Percentiles rank a stretch among this genome's conserved stretches.
phyloP scores from a whole-genome alignment of 176 grass and related monocot species.

The Ensete ventricosum region DNA sequence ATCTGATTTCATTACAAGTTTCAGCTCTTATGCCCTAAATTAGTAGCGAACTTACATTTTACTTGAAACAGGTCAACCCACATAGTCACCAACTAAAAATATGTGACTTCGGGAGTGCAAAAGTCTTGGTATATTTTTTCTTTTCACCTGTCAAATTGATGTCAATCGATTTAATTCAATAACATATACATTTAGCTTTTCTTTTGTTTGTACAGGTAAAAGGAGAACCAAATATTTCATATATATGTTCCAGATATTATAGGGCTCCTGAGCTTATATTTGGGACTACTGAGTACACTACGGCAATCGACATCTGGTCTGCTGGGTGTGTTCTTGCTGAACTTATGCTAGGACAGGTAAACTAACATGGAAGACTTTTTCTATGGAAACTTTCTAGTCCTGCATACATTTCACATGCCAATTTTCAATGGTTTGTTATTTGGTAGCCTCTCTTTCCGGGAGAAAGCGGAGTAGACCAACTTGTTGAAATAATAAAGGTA shows the following conservation, averaged over 20 bases:
- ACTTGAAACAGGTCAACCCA: slow-evolving; percentile 49
- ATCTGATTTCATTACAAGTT: too few relatives aligned
- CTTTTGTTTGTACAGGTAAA: slow-evolving; percentile 32
- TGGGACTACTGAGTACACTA: slow-evolving; percentile 73
- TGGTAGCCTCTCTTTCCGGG: slow-evolving; percentile 67
- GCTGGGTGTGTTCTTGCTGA: slow-evolving; percentile 82
- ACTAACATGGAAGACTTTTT: neutral
- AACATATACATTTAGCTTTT: neutral
- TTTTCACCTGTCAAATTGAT: neutral
- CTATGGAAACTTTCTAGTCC: neutral
- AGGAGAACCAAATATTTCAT: slow-evolving; percentile 78
- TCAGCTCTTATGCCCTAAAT: neutral
- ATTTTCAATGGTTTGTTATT: slow-evolving; percentile 6
- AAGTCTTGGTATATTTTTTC: slow-evolving; percentile 46
- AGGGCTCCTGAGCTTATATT: slow-evolving; percentile 83
- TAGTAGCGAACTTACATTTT: slow-evolving; percentile 2
- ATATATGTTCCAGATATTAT: slow-evolving; percentile 77
- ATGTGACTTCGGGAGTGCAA: slow-evolving; percentile 75
- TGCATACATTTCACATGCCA: neutral
- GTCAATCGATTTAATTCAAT: neutral
- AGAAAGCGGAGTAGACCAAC: slow-evolving; percentile 79
- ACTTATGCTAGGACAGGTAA: slow-evolving; percentile 72
- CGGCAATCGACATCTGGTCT: slow-evolving; percentile 77
- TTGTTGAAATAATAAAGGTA: slow-evolving; percentile 86
- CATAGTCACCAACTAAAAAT: slow-evolving; percentile 73